Percentiles rank a stretch among this genome's conserved stretches.
Evolutionary conservation across 108 stramenopile genomes (phyloP).

Genomic region (Stephanodiscus triporus): DNA sequence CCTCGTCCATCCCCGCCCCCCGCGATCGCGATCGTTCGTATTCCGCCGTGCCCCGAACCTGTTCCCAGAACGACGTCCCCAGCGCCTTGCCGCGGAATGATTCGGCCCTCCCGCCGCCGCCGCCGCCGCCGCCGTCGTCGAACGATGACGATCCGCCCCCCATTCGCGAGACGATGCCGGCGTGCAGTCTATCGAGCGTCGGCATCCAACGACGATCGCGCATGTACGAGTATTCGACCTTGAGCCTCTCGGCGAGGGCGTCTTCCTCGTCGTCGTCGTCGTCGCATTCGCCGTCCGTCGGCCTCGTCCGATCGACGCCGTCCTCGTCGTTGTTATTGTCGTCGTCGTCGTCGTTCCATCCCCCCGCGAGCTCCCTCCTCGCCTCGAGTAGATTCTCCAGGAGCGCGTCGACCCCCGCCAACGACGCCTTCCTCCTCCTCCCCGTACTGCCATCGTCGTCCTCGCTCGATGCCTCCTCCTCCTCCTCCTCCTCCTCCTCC

Average conservation of each 20-base stretch:
- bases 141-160: constrained; percentile 47
- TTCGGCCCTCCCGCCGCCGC: constrained; percentile 21
- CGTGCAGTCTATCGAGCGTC: constrained; percentile 68
- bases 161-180: constrained; percentile 62
- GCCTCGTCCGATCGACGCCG: constrained; percentile 52
- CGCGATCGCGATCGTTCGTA: constrained; percentile 36
- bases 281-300: constrained; percentile 43
- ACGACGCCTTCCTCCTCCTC: no score
- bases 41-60: constrained; percentile 46
- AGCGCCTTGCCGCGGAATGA: constrained; percentile 63
- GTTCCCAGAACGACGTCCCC: constrained; percentile 63
- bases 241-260: constrained; percentile 25
- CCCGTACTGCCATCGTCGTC: constrained; percentile 13
- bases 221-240: constrained; percentile 60
- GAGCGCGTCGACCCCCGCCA: constrained; percentile 57
- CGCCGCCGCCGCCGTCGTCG: neutral
- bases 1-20: neutral
- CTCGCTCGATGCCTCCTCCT: constrained; percentile 16
- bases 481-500: neutral
- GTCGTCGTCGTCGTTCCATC: constrained; percentile 52
- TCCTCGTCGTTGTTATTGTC: constrained; percentile 38
- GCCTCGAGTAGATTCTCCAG: constrained; percentile 64
- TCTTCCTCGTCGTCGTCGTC: constrained; percentile 1
- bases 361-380: constrained; percentile 24
- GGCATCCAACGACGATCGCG: constrained; percentile 61